Evolutionary conservation across 164 flowering plant genomes (phyloP), one percentile per base, ranked within the genome.

Genomic region (Magnolia sinica): DNA sequence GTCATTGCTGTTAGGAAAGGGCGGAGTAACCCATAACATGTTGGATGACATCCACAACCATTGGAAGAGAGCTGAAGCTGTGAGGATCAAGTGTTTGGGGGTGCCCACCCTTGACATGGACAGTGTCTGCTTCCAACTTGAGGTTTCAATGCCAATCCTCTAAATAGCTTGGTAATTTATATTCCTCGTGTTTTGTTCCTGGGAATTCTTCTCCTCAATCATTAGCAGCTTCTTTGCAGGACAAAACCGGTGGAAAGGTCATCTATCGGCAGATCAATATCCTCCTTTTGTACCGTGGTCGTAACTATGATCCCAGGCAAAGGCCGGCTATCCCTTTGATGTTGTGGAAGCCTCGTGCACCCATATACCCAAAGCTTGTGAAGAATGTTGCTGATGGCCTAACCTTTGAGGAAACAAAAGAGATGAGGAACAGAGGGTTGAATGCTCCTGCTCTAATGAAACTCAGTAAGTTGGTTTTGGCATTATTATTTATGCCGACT

Each of bases 81-180:
- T 95, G 77, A 90, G 99, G 80, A 91, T 95, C 76, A 95, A 92
- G 81, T 92, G 98, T 77, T 83, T 95, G 84, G 98, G 99, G 51
- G 92, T 91, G 65, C 99, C 99, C 61, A 95, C 99, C 65, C 92
- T 95, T 75, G 97, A 95, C 83, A 95, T 95, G 98, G 97, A 93
- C 81, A 93, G 88, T 81, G 84, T 95, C 45, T 90, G 95, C 87
- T 90, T 88, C 82, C 97, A 93, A 84, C 92, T 95, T 50, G 97
- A 95, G 97, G 97, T 93, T 74, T 72, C 2, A 68, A 9, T 16
- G 20, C 10, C 23, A 8, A 37, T 49, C 75, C 16, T 0, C 71
- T 55, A 50, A 20, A 19, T 67, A 31, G 20, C 73, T 71, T 22
- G 5, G 20, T 70, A 50, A 70, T 3, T 37, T 37, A 37, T 37